phyloP scores from a whole-genome alignment of 1,284 basidiomycete species.

The Cryptococcus maquisensis region DNA sequence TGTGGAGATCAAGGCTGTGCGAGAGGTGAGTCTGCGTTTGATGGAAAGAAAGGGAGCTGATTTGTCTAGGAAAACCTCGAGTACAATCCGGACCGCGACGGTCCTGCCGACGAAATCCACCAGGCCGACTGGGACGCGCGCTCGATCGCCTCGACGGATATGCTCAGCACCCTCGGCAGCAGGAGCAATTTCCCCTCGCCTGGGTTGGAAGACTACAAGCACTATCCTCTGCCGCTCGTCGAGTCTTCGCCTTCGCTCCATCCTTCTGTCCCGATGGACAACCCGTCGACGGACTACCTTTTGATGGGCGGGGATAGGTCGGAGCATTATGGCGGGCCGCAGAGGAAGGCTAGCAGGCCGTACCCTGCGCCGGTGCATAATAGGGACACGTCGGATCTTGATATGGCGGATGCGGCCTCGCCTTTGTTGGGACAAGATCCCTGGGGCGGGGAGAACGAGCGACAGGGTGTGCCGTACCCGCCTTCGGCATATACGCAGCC shows the following conservation, averaged over 20 bases:
- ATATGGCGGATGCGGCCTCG: constrained; percentile 14
- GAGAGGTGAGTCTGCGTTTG: constrained; percentile 28
- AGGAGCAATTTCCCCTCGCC: constrained; percentile 22
- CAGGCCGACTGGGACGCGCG: constrained; percentile 42
- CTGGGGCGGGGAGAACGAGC: background rate
- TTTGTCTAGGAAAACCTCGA: constrained; percentile 44
- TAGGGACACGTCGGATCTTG: constrained; percentile 7
- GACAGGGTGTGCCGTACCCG: constrained; percentile 15
- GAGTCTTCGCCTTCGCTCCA: constrained; percentile 16
- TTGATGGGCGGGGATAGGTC: constrained; percentile 19
- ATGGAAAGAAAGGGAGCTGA: too few relatives aligned
- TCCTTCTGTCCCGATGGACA: constrained; percentile 23
- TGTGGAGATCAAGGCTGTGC: constrained; percentile 43
- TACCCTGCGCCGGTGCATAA: constrained; percentile 6
- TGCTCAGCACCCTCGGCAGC: constrained; percentile 20
- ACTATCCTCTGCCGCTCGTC: constrained; percentile 23
- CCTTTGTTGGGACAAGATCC: constrained; percentile 17
- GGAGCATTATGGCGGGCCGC: constrained; percentile 12
- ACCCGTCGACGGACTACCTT: constrained; percentile 40
- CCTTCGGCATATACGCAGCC: constrained; percentile 21
- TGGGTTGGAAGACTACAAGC: constrained; percentile 17
- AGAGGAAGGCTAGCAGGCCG: constrained; percentile 14
- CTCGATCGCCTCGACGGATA: constrained; percentile 40
- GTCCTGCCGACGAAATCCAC: constrained; percentile 30
- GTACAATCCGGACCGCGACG: constrained; percentile 44